Evolutionary conservation across 495 filamentous ascomycete species (phyloP).

Genomic region (Sabuloglossum arenarium): DNA sequence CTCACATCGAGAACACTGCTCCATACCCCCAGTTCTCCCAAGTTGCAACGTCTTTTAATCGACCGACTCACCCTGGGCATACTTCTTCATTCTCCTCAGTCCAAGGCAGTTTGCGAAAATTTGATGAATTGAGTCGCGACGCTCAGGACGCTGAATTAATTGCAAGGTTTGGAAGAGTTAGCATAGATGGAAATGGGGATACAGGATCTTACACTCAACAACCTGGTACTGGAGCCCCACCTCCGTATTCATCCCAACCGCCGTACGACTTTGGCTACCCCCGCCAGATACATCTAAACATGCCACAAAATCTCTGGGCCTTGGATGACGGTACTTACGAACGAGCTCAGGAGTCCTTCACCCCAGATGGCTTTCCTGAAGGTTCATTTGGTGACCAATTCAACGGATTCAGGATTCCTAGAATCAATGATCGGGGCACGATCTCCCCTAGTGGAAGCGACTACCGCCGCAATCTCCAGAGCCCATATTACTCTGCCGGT

Average conservation of each 20-base stretch:
- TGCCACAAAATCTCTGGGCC: not conserved
- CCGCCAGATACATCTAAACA: not conserved
- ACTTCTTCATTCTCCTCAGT: constrained; percentile 11
- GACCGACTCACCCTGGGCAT: constrained; percentile 5
- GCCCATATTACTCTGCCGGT: constrained; percentile 17
- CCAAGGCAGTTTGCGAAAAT: constrained; percentile 13
- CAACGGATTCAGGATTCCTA: not conserved
- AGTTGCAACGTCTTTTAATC: constrained; percentile 5
- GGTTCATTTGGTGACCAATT: constrained; percentile 9
- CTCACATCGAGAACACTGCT: not conserved
- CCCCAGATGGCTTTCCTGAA: constrained; percentile 12
- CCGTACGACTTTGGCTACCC: not conserved
- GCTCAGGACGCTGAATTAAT: constrained; percentile 19
- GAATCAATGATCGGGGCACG: constrained; percentile 5
- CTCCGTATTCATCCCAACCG: not conserved
- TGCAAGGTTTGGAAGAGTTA: constrained; percentile 1
- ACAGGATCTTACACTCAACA: not conserved
- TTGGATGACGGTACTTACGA: not conserved
- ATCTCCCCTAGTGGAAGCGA: constrained; percentile 12
- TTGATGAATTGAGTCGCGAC: constrained; percentile 17
- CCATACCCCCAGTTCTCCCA: constrained; percentile 7
- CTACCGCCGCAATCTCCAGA: constrained; percentile 11
- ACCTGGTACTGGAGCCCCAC: not conserved
- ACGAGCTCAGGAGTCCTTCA: constrained; percentile 7
- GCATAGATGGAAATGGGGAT: not conserved